Percentiles rank a stretch among this genome's conserved stretches.
phyloP scores from a whole-genome alignment of 2,329 filamentous ascomycete species.

The Colletotrichum horii region DNA sequence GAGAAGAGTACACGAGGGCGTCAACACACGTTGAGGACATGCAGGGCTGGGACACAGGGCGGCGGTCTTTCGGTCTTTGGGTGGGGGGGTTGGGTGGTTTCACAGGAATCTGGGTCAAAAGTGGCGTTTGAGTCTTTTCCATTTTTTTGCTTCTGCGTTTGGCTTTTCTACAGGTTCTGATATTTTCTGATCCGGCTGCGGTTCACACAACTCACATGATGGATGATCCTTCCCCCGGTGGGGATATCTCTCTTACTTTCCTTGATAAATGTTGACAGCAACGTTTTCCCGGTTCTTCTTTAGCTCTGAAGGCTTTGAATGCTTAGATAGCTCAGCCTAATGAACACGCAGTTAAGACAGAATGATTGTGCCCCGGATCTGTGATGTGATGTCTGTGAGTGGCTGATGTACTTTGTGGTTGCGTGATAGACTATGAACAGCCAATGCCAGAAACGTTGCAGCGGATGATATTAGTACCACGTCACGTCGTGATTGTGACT shows the following conservation, averaged over 20 bases:
- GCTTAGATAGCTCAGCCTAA: conserved; percentile 25
- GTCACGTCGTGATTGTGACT: not conserved
- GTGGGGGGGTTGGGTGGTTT: not conserved
- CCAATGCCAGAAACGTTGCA: too few relatives aligned
- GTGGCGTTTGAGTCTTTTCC: not conserved
- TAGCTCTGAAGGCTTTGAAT: conserved; percentile 17
- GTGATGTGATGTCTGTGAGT: not conserved
- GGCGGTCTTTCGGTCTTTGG: not conserved
- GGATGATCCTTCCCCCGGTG: not conserved
- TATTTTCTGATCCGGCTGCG: not conserved
- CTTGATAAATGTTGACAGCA: not conserved
- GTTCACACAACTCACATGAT: not conserved
- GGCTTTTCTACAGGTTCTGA: not conserved
- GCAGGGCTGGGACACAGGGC: not conserved
- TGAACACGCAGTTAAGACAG: conserved; percentile 9
- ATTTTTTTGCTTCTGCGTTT: not conserved
- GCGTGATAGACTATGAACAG: too few relatives aligned
- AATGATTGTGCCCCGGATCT: not conserved
- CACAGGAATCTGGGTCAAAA: not conserved
- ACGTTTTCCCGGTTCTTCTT: not conserved
- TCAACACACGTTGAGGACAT: not conserved
- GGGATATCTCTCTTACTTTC: not conserved
- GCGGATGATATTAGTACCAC: not conserved
- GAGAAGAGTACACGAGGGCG: not conserved
- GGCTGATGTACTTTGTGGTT: not conserved